These are phyloP conservation scores for Aquilaria malaccensis DNA, from an alignment of 345 rosid genomes.

Conservation along the genomic window DNA sequence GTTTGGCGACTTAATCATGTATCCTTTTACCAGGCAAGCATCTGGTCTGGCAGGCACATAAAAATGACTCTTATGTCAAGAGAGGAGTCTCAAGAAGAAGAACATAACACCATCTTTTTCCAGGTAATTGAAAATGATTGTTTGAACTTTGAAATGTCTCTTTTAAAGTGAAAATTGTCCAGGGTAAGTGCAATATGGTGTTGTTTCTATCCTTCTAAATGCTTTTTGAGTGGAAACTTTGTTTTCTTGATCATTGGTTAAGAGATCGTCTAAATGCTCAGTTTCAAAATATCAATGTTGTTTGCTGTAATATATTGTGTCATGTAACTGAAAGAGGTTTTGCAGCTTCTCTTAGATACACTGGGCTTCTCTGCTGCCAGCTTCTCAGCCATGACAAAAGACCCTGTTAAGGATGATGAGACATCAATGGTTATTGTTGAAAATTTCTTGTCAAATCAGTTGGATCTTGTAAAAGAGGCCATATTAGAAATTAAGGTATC, in stretches of 20 bases:
- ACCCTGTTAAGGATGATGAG: conserved; percentile 25
- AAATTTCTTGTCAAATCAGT: conserved; percentile 51
- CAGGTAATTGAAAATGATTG: conserved; percentile 35
- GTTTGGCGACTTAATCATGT: conserved; percentile 3
- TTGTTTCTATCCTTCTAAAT: not conserved
- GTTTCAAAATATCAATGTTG: not conserved
- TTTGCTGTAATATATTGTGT: not conserved
- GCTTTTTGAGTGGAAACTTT: not conserved
- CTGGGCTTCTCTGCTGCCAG: conserved; percentile 52
- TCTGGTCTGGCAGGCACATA: conserved; percentile 86
- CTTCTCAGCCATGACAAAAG: conserved; percentile 42
- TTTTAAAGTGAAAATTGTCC: not conserved
- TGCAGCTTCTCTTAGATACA: conserved; percentile 76
- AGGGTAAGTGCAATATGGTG: not conserved
- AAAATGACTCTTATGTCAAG: conserved; percentile 75
- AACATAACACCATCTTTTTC: conserved; percentile 55
- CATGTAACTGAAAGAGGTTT: conserved; percentile 14
- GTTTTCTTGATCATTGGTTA: not conserved
- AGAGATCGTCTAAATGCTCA: not conserved
- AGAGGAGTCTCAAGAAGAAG: conserved; percentile 85
- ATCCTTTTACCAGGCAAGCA: conserved; percentile 42
- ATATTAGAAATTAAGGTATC: conserved; percentile 56
- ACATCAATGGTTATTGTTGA: conserved; percentile 33
- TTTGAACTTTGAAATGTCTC: conserved; percentile 5
- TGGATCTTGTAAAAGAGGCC: conserved; percentile 50